These are phyloP conservation scores for Xylaria palmicola DNA, from an alignment of 495 filamentous ascomycete genomes.

Conservation along the genomic window DNA sequence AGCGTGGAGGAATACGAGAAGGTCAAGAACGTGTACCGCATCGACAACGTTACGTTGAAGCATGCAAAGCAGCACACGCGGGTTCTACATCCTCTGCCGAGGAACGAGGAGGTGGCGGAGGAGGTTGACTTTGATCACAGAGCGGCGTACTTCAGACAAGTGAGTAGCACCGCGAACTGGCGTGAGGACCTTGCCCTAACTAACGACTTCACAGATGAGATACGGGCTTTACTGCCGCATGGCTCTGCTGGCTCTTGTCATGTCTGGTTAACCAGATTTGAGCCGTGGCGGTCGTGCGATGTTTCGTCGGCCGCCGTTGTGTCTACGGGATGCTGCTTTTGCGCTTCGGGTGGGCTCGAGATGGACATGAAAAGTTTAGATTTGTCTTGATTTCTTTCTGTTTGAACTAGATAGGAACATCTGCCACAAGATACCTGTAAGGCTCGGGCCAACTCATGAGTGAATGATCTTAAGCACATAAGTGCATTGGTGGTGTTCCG, in stretches of 20 bases:
- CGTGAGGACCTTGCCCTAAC: slow-evolving; percentile 36
- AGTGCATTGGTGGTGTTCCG: slow-evolving; percentile 21
- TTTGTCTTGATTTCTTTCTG: background rate
- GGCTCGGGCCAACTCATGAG: slow-evolving; percentile 33
- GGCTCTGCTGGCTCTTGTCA: slow-evolving; percentile 89
- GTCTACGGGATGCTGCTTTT: background rate
- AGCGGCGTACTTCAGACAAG: slow-evolving; percentile 98
- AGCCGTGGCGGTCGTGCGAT: background rate
- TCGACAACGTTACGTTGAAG: slow-evolving; percentile 88
- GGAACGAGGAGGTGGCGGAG: slow-evolving; percentile 87
- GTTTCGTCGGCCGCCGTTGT: background rate
- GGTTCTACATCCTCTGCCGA: slow-evolving; percentile 91
- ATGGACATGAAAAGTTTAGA: slow-evolving; percentile 3
- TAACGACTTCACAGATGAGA: slow-evolving; percentile 72
- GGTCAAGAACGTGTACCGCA: slow-evolving; percentile 81
- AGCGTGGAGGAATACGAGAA: slow-evolving; percentile 76
- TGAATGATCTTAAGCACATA: slow-evolving; percentile 28
- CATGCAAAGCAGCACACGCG: slow-evolving; percentile 87
- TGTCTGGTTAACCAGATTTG: slow-evolving; percentile 52
- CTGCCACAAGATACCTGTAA: slow-evolving; percentile 28
- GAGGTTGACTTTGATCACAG: slow-evolving; percentile 97
- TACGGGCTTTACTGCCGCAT: slow-evolving; percentile 98
- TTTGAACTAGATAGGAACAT: slow-evolving; percentile 27
- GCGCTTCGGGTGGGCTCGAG: background rate
- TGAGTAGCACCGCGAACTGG: slow-evolving; percentile 46